Conservation (phyloP, 208 protist genomes). For the Zelonia costaricensis region DNA sequence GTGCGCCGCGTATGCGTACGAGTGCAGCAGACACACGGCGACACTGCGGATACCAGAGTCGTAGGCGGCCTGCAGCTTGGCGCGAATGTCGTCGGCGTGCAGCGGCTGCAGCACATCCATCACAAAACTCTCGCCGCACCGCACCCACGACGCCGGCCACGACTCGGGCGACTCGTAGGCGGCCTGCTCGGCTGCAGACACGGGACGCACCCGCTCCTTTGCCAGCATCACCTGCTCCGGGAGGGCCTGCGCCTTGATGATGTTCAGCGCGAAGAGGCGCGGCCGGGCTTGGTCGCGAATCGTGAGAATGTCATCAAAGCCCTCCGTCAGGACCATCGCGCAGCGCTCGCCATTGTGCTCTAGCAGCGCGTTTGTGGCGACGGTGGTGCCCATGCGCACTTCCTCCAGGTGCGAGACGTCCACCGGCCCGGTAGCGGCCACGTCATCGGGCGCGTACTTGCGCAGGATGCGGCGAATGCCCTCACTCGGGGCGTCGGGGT, state of each 20-base stretch:
- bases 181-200: constrained; percentile 40
- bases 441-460: constrained; percentile 33
- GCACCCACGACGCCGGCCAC: constrained; percentile 52
- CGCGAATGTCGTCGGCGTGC: constrained; percentile 43
- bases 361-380: constrained; percentile 96
- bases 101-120: constrained; percentile 66
- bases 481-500: constrained; percentile 95
- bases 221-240: constrained; percentile 84
- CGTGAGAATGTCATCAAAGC: constrained; percentile 93
- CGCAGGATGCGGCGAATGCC: constrained; percentile 93
- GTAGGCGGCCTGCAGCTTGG: constrained; percentile 45
- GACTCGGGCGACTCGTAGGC: constrained; percentile 21
- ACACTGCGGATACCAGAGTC: constrained; percentile 83
- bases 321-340: constrained; percentile 91
- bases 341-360: constrained; percentile 94
- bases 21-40: constrained; percentile 94
- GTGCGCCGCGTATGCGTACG: constrained; percentile 91
- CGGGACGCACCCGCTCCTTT: constrained; percentile 86
- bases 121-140: constrained; percentile 72
- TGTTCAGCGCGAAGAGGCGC: constrained; percentile 94
- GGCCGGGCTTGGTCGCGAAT: constrained; percentile 94
- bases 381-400: constrained; percentile 96
- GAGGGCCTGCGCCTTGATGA: constrained; percentile 86
- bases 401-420: constrained; percentile 79
- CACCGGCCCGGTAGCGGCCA: constrained; percentile 44